phyloP scores from a whole-genome alignment of 345 rosid species.

The Balakata baccata region DNA sequence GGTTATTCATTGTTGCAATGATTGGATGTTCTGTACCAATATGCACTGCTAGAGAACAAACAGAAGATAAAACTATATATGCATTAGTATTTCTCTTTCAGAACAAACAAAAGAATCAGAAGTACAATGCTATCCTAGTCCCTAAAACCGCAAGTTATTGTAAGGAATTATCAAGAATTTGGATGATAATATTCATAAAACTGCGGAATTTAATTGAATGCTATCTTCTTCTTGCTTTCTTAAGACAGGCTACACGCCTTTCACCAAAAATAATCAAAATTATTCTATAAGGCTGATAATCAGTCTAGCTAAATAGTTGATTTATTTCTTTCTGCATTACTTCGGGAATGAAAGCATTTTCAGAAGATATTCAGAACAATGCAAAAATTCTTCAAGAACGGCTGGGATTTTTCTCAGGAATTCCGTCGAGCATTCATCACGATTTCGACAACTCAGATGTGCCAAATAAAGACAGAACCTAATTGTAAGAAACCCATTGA shows the following conservation, averaged over 20 bases:
- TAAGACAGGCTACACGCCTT: background rate
- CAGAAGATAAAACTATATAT: background rate
- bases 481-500: too few relatives aligned
- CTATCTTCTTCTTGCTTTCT: too few relatives aligned
- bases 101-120: background rate
- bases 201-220: background rate
- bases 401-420: background rate
- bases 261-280: background rate
- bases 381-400: background rate
- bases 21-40: background rate
- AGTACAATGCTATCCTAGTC: background rate
- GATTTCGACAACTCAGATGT: background rate
- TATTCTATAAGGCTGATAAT: background rate
- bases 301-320: too few relatives aligned
- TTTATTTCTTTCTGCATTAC: background rate
- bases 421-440: background rate
- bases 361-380: background rate
- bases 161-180: background rate
- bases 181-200: background rate
- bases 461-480: background rate
- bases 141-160: background rate
- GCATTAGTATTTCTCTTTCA: background rate
- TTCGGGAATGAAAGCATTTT: background rate
- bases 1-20: slow-evolving; percentile 2
- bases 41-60: background rate